Conservation (phyloP, 257 asterid genomes). For the Nicotiana tabacum region DNA sequence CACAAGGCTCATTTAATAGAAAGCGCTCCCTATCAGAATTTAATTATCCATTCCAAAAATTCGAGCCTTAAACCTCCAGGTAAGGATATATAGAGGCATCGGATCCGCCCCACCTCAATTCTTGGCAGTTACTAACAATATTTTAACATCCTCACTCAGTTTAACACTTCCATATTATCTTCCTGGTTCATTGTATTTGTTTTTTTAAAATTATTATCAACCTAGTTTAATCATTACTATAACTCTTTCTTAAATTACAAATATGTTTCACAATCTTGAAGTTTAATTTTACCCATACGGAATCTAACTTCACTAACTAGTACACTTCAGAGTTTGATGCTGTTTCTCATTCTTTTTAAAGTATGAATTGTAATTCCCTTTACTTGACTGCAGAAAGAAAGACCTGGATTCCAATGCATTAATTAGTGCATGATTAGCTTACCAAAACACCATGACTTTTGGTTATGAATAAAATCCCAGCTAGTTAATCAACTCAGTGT, state of each 20-base stretch:
- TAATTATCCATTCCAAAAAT: no score
- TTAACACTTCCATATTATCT: background rate
- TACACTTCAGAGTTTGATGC: background rate
- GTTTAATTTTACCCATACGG: background rate
- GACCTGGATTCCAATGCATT: background rate
- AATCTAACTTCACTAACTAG: background rate
- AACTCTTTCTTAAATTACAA: background rate
- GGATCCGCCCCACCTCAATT: no score
- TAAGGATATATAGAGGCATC: no score
- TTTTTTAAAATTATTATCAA: no score
- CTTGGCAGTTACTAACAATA: background rate
- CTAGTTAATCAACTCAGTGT: background rate
- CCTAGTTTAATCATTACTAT: background rate
- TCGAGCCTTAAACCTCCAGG: fast-evolving
- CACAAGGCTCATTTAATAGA: no score
- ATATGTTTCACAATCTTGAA: background rate
- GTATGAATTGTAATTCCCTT: background rate
- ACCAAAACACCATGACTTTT: slow-evolving; percentile 6
- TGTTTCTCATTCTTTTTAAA: background rate
- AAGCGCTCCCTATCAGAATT: no score
- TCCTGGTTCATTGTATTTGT: background rate
- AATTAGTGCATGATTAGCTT: background rate
- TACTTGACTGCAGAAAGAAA: slow-evolving; percentile 1
- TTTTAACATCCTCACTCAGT: background rate
- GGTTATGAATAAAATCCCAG: background rate